Evolutionary conservation across 139 green algal species (phyloP), one percentile per base, ranked within the genome.

Genomic region (Eudorina sp.): DNA sequence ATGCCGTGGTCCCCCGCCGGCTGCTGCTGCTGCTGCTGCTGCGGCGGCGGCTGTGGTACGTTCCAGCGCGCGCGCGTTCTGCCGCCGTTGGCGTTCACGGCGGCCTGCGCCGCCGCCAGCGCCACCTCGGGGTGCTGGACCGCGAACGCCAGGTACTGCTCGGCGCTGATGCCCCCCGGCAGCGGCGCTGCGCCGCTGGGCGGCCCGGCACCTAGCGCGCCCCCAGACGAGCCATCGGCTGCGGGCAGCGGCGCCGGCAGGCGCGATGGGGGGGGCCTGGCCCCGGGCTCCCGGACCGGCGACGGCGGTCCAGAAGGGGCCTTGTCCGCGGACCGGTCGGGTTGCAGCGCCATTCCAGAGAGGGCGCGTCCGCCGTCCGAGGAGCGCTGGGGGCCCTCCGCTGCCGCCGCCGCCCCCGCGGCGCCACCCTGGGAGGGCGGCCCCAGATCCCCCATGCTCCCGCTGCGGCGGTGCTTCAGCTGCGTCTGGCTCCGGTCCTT

Each of bases 101-200:
- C 81, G 3, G 46, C 81, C 60, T 87, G 64, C 34, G 81, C 81
- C 1, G 64, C 81, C 45, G 81, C 81, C 62, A 87, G 66, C 23
- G 81, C 81, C 8, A 87, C n/a, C n/a, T 87, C 58, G 1, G 81
- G 81, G 81, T 87, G 66, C 31, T 87, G 62, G 21, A 78, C 62
- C 0, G 81, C 81, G 23, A 79, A 87, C 8, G 81, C 81, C 31
- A 87, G 43, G 81, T 79, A 87, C 64, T 78, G 45, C 62, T 87
- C 81, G 16, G 81, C 64, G 11, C 45, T 87, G 45, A 87, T 86
- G 55, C 19, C n/a, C 68, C 41, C 70, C 4, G 3, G 1, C 68
- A 18, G 41, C 70, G 19, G 51, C 31, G 27, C 21, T 23, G 16
- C 40, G 25, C 23, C 70, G 46, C 73, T 29, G n/a, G 41, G 25